Conservation (phyloP, 2,329 filamentous ascomycete genomes). For the Endocalyx cinctus region DNA sequence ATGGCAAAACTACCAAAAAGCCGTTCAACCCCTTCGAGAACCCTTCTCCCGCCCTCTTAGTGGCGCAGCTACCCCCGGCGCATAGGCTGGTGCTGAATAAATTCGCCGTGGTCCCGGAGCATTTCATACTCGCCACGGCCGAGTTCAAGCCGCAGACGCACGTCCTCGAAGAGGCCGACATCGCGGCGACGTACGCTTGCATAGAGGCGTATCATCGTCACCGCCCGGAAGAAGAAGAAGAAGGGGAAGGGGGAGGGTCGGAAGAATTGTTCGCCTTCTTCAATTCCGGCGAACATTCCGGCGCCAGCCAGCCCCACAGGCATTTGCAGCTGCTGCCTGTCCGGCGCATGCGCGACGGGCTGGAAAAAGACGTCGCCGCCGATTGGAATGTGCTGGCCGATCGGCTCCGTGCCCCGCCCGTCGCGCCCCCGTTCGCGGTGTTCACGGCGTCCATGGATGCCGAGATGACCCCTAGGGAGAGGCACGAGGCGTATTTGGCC, state of each 20-base stretch:
- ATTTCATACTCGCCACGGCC: conserved; percentile 69
- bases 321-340: conserved; percentile 70
- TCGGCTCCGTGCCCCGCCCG: conserved; percentile 19
- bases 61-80: conserved; percentile 47
- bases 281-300: conserved; percentile 65
- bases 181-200: conserved; percentile 58
- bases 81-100: conserved; percentile 71
- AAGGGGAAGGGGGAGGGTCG: conserved; percentile 11
- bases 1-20: no score
- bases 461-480: conserved; percentile 29
- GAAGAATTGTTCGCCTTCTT: conserved; percentile 60
- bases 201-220: conserved; percentile 58
- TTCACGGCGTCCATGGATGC: conserved; percentile 36
- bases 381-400: conserved; percentile 50
- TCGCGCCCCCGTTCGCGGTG: conserved; percentile 37
- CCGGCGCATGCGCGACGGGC: conserved; percentile 54
- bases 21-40: conserved; percentile 62
- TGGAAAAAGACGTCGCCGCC: conserved; percentile 24
- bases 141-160: conserved; percentile 60
- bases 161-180: conserved; percentile 54
- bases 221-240: no score
- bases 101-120: conserved; percentile 65
- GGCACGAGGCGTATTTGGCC: conserved; percentile 39
- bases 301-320: conserved; percentile 66
- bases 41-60: conserved; percentile 48